phyloP scores from a whole-genome alignment of 345 rosid genomes.

The Balakata baccata region DNA sequence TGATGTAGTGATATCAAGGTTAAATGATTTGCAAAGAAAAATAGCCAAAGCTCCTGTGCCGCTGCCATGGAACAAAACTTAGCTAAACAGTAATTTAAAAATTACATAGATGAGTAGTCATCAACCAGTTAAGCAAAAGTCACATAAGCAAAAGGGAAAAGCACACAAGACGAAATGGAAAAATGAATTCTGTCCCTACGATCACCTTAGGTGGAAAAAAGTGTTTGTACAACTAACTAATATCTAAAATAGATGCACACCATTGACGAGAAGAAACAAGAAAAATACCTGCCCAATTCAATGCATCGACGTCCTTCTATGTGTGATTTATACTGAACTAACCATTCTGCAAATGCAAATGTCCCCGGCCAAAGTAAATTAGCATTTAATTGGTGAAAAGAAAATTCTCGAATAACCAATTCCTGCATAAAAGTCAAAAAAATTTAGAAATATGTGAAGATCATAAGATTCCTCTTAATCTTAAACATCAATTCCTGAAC shows the following conservation, averaged over 20 bases:
- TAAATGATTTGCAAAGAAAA: slow-evolving; percentile 57
- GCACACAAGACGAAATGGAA: neutral
- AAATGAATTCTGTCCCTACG: neutral
- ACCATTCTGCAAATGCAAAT: slow-evolving; percentile 89
- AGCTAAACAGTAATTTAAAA: slow-evolving; percentile 6
- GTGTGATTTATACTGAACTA: slow-evolving; percentile 45
- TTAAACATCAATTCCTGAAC: neutral
- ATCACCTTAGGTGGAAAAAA: neutral
- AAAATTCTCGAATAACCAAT: slow-evolving; percentile 68
- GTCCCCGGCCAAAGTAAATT: slow-evolving; percentile 99
- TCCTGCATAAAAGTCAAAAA: slow-evolving; percentile 51
- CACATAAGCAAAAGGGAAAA: neutral
- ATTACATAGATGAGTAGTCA: neutral
- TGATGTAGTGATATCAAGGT: slow-evolving; percentile 81
- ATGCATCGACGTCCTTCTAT: slow-evolving; percentile 60
- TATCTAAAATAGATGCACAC: too few relatives aligned
- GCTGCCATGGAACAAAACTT: slow-evolving; percentile 38
- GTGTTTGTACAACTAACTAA: neutral
- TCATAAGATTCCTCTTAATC: too few relatives aligned
- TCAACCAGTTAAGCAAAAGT: neutral
- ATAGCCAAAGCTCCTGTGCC: slow-evolving; percentile 97
- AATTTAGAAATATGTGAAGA: neutral
- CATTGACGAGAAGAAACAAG: neutral
- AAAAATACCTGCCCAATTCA: slow-evolving; percentile 80
- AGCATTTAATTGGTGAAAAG: slow-evolving; percentile 90